Evolutionary conservation across 179 eudicot species (phyloP), one percentile per base, ranked within the genome.

Genomic region (Beta corolliflora): DNA sequence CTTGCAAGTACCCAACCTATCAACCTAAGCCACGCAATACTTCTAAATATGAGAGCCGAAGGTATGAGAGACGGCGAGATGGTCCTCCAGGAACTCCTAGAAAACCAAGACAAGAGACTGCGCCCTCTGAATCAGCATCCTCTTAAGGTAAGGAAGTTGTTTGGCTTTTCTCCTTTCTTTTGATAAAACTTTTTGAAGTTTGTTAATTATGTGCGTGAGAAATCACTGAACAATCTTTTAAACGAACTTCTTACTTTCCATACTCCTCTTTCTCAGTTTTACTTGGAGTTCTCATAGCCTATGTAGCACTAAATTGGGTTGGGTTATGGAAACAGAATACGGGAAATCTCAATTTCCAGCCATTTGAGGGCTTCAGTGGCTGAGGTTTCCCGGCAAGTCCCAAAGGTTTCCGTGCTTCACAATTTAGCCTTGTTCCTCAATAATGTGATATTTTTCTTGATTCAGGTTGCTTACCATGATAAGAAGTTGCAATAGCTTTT

Each of bases 1-100:
- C 98, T 25, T 91, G 95, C 88, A 88, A 88, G 79, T 95, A 93
- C 82, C 98, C 98, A 12, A 89, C 97, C 73, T 93, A 93, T 87
- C 97, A 95, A 84, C 97, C 97, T 19, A 95, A 92, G 88, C 90
- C 85, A 76, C 78, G 83, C n/a, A 85, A 82, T 56, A 77, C 81
- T 71, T 83, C 93, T 15, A 93, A 91, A 80, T 88, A 84, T 36
- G 95, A 91, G 82, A 89, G 91, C 75, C 92, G 89, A 89, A 91
- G 85, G 80, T 91, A 92, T 79, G 95, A 90, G 76, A 89, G 97
- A 82, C 88, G 87, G 31, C 88, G 95, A 87, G 94, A 91, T 86
- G 95, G 95, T 1, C 94, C 93, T 9, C 92, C 98, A 21, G 90
- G 89, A 41, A 45, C 79, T 23, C 4, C 69, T 12, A 88, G 90